Evolutionary conservation across 495 filamentous ascomycete genomes (phyloP).

Genomic region (Cladorrhinum samala): DNA sequence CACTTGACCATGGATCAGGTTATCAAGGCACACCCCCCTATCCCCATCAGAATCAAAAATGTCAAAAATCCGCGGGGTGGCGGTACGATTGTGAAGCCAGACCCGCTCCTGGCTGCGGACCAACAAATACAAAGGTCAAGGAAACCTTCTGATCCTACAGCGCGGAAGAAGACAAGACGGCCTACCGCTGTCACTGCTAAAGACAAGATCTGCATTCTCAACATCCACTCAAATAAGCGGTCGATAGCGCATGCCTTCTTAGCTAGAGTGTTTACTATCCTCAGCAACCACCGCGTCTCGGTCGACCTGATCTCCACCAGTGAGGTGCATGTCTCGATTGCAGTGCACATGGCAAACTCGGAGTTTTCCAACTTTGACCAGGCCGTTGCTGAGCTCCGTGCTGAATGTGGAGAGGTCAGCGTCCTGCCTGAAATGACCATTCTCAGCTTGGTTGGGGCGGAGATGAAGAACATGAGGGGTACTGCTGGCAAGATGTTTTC

Average conservation of each 20-base stretch:
- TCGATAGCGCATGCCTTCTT: slow-evolving; percentile 76
- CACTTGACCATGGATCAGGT: slow-evolving; percentile 99
- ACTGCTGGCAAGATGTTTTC: slow-evolving; percentile 86
- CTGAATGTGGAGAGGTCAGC: slow-evolving; percentile 75
- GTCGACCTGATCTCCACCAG: slow-evolving; percentile 91
- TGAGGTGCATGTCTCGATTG: slow-evolving; percentile 94
- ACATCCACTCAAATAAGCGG: slow-evolving; percentile 89
- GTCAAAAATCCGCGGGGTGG: slow-evolving; percentile 86
- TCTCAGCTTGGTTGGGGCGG: slow-evolving; percentile 80
- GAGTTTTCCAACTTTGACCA: slow-evolving; percentile 58
- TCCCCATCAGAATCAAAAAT: slow-evolving; percentile 96
- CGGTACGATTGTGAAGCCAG: slow-evolving; percentile 78
- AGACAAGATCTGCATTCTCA: slow-evolving; percentile 84
- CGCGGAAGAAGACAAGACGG: slow-evolving; percentile 35
- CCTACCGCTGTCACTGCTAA: slow-evolving; percentile 97
- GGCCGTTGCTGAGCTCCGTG: slow-evolving; percentile 58
- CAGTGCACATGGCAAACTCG: slow-evolving; percentile 71
- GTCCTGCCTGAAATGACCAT: slow-evolving; percentile 85
- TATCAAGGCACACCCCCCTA: slow-evolving; percentile 73
- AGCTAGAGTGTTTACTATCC: slow-evolving; percentile 78
- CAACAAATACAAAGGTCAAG: slow-evolving; percentile 41
- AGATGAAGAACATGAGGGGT: slow-evolving; percentile 93
- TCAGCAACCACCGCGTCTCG: slow-evolving; percentile 71
- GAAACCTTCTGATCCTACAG: slow-evolving; percentile 36
- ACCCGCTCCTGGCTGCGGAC: slow-evolving; percentile 38